A percentile compares a stretch with the other conserved stretches of the same genome.
These are phyloP conservation scores for Phytopythium vexans DNA, from an alignment of 352 stramenopile species.

Conservation along the genomic window DNA sequence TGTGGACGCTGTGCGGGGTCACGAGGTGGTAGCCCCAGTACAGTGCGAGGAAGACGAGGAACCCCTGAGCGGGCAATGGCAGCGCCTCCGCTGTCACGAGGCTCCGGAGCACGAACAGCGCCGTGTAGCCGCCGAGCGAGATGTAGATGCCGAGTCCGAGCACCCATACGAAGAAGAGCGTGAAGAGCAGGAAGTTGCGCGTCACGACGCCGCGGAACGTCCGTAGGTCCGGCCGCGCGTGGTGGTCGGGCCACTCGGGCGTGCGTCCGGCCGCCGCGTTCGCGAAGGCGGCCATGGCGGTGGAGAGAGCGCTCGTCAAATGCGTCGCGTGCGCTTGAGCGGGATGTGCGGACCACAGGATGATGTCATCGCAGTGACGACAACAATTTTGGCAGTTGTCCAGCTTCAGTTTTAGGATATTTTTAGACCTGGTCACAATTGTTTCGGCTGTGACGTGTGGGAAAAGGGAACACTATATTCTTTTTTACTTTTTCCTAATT, in stretches of 20 bases:
- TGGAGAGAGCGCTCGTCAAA: no score
- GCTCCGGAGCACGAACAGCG: conserved; percentile 1
- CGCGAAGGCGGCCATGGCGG: no score
- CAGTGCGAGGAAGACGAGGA: conserved; percentile 23
- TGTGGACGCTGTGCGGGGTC: conserved; percentile 13
- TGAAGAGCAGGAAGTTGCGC: conserved; percentile 15
- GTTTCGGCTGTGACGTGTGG: no score
- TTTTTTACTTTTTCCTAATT: no score
- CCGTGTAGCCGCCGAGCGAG: conserved; percentile 13
- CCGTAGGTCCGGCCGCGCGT: conserved; percentile 16
- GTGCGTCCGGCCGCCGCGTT: no score
- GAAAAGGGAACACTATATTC: no score
- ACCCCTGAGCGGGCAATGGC: conserved; percentile 19
- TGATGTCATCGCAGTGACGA: no score
- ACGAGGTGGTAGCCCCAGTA: conserved; percentile 49
- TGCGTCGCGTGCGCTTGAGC: no score
- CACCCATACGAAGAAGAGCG: conserved; percentile 27
- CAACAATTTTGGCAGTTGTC: no score
- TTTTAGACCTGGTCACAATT: no score
- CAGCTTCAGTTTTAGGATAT: no score
- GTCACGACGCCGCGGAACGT: conserved; percentile 12
- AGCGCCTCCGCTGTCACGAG: conserved; percentile 6
- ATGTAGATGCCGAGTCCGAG: conserved; percentile 17
- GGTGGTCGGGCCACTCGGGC: conserved; percentile 21
- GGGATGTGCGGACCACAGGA: no score